Base-by-base conservation (phyloP, 2,329 filamentous ascomycete species). In the Cladorrhinum sp. region DNA sequence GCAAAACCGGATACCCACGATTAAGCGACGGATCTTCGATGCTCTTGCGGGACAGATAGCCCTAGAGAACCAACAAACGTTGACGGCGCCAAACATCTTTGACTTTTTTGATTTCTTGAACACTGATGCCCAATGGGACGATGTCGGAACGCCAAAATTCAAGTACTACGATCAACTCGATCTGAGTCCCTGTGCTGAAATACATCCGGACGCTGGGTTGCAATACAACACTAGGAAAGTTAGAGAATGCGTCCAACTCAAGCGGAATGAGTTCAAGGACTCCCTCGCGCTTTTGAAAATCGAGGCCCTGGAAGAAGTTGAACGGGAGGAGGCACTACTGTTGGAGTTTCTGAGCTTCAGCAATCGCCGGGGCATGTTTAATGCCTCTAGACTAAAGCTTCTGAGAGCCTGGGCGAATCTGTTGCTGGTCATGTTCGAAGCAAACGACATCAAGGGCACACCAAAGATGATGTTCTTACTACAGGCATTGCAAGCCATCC, bases 61-160 rank as follows among this genome's bases (percentile, higher is more conserved):
- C 10, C 78, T 86, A 18, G 83, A 88, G 13, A 85, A 85, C 61
- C 87, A 88, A 52, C 84, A 90, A 57, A 78, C 85, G 4, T 78
- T 89, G 38, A 77, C 80, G 25, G 89, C 92, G 60, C 83, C 88
- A 0, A 92, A 90, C 2, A 83, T 98, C 6, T 96, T 98, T 69
- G 92, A 97, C 65, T 81, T 98, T 22, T 95, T 96, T 68, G 95
- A 99, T 75, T 98, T 98, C 69, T 83, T 95, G 62, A 74, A 82
- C 1, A 72, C 79, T 20, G 80, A 81, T 50, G 78, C 74, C 16
- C 41, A 45, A 16, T 70, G 78, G n/a, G 85, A 83, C 77, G 73
- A 77, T 23, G 72, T 77, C 3, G 70, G 81, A 1, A 73, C 82
- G 2, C 85, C 86, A 2, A 72, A 79, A 4, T 76, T 90, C 20